Percentiles rank a stretch among this genome's conserved stretches.
phyloP scores from a whole-genome alignment of 2,329 filamentous ascomycete species.

The Massarina eburnea region DNA sequence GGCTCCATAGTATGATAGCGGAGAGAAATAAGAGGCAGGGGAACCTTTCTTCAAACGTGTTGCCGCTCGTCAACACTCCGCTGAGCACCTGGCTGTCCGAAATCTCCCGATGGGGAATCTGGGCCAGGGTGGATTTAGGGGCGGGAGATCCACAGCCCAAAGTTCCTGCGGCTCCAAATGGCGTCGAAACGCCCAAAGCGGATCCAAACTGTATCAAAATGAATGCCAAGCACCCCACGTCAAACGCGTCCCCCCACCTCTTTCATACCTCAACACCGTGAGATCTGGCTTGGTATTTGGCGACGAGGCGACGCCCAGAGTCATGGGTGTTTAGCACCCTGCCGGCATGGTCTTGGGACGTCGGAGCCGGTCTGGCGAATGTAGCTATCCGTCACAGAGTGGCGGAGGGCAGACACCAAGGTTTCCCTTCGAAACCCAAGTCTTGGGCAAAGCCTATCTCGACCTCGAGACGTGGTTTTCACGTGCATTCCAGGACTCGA shows the following conservation, averaged over 20 bases:
- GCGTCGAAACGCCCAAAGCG: constrained; percentile 37
- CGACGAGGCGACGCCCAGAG: constrained; percentile 2
- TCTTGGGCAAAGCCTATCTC: constrained; percentile 4
- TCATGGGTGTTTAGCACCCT: constrained; percentile 5
- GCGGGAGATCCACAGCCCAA: constrained; percentile 23
- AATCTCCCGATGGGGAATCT: constrained; percentile 13
- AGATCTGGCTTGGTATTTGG: constrained; percentile 8
- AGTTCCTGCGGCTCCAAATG: constrained; percentile 30
- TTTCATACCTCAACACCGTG: constrained; percentile 15
- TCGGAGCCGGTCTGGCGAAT: constrained; percentile 1
- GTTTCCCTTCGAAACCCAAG: not conserved
- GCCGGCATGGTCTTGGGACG: constrained; percentile 6
- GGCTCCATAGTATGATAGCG: constrained; percentile 6
- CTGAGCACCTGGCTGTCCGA: constrained; percentile 5
- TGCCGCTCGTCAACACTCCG: not conserved
- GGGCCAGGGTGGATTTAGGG: constrained; percentile 14
- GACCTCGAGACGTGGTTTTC: not conserved
- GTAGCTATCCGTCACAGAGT: not conserved
- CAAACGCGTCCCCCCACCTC: constrained; percentile 31
- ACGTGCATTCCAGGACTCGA: not conserved
- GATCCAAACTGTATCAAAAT: constrained; percentile 28
- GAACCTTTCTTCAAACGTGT: constrained; percentile 7
- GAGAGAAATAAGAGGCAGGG: constrained; percentile 14
- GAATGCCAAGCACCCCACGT: constrained; percentile 35
- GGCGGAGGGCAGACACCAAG: not conserved